Evolutionary conservation across 1,284 basidiomycete species (phyloP), one percentile per base, ranked within the genome.

Genomic region (Apiotrichum mycotoxinovorans): DNA sequence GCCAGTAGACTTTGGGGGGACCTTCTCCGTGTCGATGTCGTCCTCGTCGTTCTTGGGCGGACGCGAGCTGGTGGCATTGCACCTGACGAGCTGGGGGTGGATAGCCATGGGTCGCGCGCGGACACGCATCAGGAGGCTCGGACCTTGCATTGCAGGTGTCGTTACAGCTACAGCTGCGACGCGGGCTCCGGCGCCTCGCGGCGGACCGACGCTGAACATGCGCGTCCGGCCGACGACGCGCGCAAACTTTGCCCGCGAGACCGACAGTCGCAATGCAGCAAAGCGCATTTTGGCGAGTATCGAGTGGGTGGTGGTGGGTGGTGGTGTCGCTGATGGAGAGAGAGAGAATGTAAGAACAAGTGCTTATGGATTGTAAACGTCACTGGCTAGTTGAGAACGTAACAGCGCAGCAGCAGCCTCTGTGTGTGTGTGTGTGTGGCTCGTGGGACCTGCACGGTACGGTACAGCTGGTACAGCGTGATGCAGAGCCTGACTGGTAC

Each of bases 61-160:
- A 34, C 46, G 46, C 46, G 46, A 48, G 20, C 30, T 35, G 1
- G 46, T 48, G 2, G 46, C 46, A 37, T 48, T 48, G 27, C 30
- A 48, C 18, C 46, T n/a, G 20, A 48, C 46, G 22, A 48, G 46
- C 46, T 35, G 33, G 4, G 46, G 46, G 14, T 18, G 17, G 22
- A 48, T 30, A 1, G 33, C 33, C 3, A 7, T n/a, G 7, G 33
- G 46, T 11, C 42, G 42, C 15, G 33, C 18, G 33, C 33, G 33
- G n/a, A 37, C 30, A 12, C 46, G 46, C 14, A 48, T 30, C 30
- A 48, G 46, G 20, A 48, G 46, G 20, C 17, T 23, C 12, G 46
- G 46, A 10, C n/a, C 40, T 18, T 12, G 7, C 17, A 17, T 12
- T 17, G 33, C 25, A 14, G 10, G 44, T 7, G 44, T 17, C 17